Conservation (phyloP, 768 basidiomycete genomes). For the Flagelloscypha sp. region DNA sequence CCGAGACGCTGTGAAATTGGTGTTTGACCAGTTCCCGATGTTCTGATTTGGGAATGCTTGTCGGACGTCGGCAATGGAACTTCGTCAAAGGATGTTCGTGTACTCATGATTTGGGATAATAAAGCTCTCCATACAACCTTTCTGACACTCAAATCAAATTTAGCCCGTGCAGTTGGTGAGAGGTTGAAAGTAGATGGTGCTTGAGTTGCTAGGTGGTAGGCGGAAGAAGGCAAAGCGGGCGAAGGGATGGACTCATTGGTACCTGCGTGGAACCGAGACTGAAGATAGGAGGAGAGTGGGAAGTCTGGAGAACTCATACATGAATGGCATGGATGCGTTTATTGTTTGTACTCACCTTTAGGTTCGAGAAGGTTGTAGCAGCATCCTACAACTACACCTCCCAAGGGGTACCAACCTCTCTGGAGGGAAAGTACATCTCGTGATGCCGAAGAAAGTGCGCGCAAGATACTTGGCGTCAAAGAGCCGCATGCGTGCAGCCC, state of each 20-base stretch:
- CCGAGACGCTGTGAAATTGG: conserved; percentile 41
- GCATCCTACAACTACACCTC: conserved; percentile 61
- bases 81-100: too few species aligned
- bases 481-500: conserved; percentile 74
- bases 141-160: conserved; percentile 44
- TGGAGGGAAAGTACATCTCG: conserved; percentile 4
- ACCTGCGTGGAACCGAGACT: conserved; percentile 7
- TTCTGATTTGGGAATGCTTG: not conserved
- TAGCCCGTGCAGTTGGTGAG: conserved; percentile 20
- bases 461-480: conserved; percentile 57
- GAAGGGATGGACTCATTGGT: conserved; percentile 4
- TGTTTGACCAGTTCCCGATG: conserved; percentile 27
- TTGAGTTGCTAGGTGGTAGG: conserved; percentile 67
- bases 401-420: conserved; percentile 41
- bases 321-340: conserved; percentile 3
- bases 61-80: too few species aligned
- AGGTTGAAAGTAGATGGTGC: conserved; percentile 56
- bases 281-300: conserved; percentile 35
- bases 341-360: conserved; percentile 29
- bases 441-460: conserved; percentile 37
- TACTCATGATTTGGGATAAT: conserved; percentile 26
- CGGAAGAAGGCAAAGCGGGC: conserved; percentile 35
- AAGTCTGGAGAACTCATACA: conserved; percentile 36
- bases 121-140: conserved; percentile 72
- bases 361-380: conserved; percentile 68